Conservation (phyloP, 306 rosid genomes). For the Amphicarpaea edgeworthii region DNA sequence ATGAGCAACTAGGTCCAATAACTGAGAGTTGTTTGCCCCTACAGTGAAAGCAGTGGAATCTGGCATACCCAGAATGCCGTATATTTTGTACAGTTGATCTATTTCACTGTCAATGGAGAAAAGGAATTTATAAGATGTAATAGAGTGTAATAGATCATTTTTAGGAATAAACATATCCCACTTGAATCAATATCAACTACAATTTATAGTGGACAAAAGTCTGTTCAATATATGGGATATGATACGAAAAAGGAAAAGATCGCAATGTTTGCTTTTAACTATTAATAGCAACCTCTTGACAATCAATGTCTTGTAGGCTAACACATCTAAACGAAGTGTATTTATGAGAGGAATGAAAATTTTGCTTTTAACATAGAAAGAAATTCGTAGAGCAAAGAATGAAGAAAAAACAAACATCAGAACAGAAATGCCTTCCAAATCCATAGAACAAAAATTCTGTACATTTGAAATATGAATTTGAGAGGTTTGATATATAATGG, state of each 20-base stretch:
- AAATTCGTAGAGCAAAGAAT: slow-evolving; percentile 15
- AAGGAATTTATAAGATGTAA: slow-evolving; percentile 43
- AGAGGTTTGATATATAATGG: slow-evolving; percentile 33
- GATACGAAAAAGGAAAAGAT: background rate
- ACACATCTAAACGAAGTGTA: background rate
- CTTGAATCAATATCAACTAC: slow-evolving; percentile 30
- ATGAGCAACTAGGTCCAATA: slow-evolving; percentile 57
- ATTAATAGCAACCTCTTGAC: slow-evolving; percentile 9
- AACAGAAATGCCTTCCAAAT: slow-evolving; percentile 30
- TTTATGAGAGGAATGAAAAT: background rate
- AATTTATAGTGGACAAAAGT: slow-evolving; percentile 10
- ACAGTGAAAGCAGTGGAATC: slow-evolving; percentile 65
- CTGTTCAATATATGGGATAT: background rate
- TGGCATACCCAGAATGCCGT: slow-evolving; percentile 74
- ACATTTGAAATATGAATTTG: slow-evolving; percentile 10
- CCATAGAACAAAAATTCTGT: background rate
- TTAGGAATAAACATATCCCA: slow-evolving; percentile 11
- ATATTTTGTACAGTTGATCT: slow-evolving; percentile 86
- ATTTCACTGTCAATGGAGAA: slow-evolving; percentile 70
- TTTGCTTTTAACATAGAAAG: background rate
- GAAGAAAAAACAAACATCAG: background rate
- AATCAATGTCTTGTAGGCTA: background rate
- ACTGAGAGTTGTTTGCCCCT: slow-evolving; percentile 62
- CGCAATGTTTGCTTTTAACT: slow-evolving; percentile 1
- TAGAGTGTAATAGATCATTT: slow-evolving; percentile 2